Evolutionary conservation across 2,329 filamentous ascomycete genomes (phyloP).

Genomic region (Paradendryphiella salina): DNA sequence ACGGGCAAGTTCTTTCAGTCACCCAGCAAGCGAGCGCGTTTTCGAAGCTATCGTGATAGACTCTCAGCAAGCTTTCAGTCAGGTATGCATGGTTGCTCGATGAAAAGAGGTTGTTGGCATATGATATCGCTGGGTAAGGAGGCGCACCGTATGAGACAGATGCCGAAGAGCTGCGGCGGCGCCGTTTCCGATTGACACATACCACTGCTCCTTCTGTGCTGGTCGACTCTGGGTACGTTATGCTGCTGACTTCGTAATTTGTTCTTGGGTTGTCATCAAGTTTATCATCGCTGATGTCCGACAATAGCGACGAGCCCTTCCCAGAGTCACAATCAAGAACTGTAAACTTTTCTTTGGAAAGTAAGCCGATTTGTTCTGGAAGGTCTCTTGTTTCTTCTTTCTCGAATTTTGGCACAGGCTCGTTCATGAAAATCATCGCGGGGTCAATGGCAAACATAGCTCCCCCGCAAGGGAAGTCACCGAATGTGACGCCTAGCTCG

Average conservation of each 20-base stretch:
- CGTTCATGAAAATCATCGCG: conserved; percentile 5
- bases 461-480: conserved; percentile 32
- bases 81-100: conserved; percentile 48
- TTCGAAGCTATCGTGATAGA: conserved; percentile 60
- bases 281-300: conserved; percentile 25
- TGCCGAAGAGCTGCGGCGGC: conserved; percentile 29
- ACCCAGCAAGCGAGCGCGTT: conserved; percentile 60
- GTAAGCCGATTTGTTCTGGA: conserved; percentile 5
- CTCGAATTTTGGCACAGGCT: conserved; percentile 3
- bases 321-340: conserved; percentile 28
- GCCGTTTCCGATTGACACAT: conserved; percentile 28
- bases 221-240: conserved; percentile 4
- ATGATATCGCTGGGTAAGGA: conserved; percentile 25
- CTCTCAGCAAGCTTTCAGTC: conserved; percentile 51
- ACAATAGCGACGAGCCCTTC: conserved; percentile 32
- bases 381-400: not conserved
- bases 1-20: conserved; percentile 59
- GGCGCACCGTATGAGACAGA: conserved; percentile 25
- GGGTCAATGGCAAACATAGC: conserved; percentile 17
- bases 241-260: conserved; percentile 4
- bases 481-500: conserved; percentile 35
- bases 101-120: conserved; percentile 37
- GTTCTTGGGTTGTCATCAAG: conserved; percentile 14
- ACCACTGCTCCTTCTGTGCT: conserved; percentile 14
- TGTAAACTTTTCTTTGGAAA: conserved; percentile 19